These are phyloP conservation scores for Lagenidium giganteum DNA, from an alignment of 352 stramenopile genomes.

Conservation along the genomic window DNA sequence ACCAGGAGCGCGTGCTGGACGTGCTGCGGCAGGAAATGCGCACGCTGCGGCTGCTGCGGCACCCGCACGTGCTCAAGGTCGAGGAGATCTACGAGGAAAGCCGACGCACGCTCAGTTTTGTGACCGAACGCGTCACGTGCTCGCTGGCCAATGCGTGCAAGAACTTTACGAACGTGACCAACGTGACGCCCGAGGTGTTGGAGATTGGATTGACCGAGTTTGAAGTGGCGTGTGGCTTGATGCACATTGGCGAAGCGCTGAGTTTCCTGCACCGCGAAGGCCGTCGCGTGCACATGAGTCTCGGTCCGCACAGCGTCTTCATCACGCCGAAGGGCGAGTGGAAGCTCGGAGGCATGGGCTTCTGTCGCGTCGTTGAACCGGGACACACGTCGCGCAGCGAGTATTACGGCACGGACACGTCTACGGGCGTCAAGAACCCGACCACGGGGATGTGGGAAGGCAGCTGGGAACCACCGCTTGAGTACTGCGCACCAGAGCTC, in stretches of 20 bases:
- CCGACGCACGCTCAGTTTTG: conserved; percentile 82
- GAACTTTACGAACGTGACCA: conserved; percentile 82
- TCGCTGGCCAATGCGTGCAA: conserved; percentile 89
- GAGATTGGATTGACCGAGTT: conserved; percentile 87
- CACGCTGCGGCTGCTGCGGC: conserved; percentile 75
- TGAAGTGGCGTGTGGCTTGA: conserved; percentile 82
- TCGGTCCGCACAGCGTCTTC: conserved; percentile 86
- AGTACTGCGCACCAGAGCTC: conserved; percentile 84
- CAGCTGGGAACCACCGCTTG: conserved; percentile 75
- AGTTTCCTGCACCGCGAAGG: conserved; percentile 89
- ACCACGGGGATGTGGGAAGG: conserved; percentile 48
- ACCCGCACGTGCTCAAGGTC: conserved; percentile 88
- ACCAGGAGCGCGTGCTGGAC: conserved; percentile 84
- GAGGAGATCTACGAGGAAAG: conserved; percentile 89
- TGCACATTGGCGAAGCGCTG: conserved; percentile 86
- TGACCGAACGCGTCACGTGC: conserved; percentile 87
- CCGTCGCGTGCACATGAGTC: conserved; percentile 80
- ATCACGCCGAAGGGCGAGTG: conserved; percentile 89
- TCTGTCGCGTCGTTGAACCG: conserved; percentile 79
- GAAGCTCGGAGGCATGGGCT: conserved; percentile 90
- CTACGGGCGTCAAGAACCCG: conserved; percentile 46
- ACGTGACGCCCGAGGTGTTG: conserved; percentile 82
- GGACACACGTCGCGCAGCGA: conserved; percentile 79
- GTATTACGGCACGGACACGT: conserved; percentile 67
- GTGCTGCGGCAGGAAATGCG: conserved; percentile 88